Conservation (phyloP, 2,329 filamentous ascomycete genomes). For the Neocatenulostroma microsporum region DNA sequence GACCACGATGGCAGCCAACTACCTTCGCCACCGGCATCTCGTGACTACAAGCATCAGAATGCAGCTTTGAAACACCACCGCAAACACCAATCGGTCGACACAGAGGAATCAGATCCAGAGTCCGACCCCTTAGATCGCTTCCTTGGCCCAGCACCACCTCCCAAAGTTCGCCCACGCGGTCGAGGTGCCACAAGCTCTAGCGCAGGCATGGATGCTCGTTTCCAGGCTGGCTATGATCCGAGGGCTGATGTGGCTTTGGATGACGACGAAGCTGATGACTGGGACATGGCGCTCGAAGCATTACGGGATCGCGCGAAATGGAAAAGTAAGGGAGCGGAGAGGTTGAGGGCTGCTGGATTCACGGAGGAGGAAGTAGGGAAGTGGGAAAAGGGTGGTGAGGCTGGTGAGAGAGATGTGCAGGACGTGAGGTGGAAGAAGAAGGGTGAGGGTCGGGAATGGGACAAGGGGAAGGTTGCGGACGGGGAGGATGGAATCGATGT, state of each 20-base stretch:
- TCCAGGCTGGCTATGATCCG: conserved; percentile 59
- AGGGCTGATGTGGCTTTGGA: conserved; percentile 44
- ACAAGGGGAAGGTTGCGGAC: conserved; percentile 56
- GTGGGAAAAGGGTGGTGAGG: conserved; percentile 55
- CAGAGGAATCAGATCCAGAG: conserved; percentile 14
- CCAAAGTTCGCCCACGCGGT: conserved; percentile 52
- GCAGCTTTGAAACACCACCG: no score
- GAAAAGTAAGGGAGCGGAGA: conserved; percentile 65
- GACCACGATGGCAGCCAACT: no score
- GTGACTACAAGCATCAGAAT: no score
- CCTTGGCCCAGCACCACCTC: conserved; percentile 58
- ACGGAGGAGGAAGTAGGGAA: conserved; percentile 64
- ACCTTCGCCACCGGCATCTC: no score
- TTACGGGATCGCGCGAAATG: conserved; percentile 70
- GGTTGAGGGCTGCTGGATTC: conserved; percentile 71
- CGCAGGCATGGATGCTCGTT: conserved; percentile 70
- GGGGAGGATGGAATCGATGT: conserved; percentile 46
- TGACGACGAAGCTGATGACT: conserved; percentile 51
- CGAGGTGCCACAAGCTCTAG: conserved; percentile 54
- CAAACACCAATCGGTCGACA: no score
- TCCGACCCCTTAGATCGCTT: conserved; percentile 70
- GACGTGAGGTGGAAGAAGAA: conserved; percentile 34
- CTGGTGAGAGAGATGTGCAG: conserved; percentile 51
- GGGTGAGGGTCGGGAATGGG: conserved; percentile 57
- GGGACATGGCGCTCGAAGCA: conserved; percentile 72